phyloP scores from a whole-genome alignment of 2,329 filamentous ascomycete species.

The Pseudonectria foliicola region DNA sequence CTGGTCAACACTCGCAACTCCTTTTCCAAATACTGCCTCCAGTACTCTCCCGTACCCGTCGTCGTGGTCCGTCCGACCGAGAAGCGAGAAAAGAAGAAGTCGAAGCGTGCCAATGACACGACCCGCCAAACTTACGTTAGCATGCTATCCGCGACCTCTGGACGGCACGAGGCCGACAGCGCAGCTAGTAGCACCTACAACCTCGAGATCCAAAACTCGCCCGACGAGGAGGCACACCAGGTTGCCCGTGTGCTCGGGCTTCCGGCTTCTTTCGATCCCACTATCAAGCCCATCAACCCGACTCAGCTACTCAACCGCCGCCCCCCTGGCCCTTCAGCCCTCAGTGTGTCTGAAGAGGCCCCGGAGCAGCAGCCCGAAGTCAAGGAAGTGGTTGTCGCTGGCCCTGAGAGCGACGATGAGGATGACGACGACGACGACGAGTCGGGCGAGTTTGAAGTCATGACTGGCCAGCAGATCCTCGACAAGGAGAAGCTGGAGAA shows the following conservation, averaged over 20 bases:
- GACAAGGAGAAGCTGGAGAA: slow-evolving; percentile 37
- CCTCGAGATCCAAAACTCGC: slow-evolving; percentile 46
- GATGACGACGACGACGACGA: slow-evolving; percentile 34
- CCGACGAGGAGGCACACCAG: slow-evolving; percentile 57
- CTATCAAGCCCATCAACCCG: slow-evolving; percentile 48
- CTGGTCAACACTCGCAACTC: slow-evolving; percentile 71
- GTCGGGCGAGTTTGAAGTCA: slow-evolving; percentile 38
- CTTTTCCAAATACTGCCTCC: slow-evolving; percentile 89
- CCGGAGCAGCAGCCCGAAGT: slow-evolving; percentile 14
- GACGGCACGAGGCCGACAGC: slow-evolving; percentile 52
- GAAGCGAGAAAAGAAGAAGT: slow-evolving; percentile 84
- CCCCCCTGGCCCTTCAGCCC: slow-evolving; percentile 11
- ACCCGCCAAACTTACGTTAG: slow-evolving; percentile 67
- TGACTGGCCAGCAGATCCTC: slow-evolving; percentile 36
- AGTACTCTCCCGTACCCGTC: slow-evolving; percentile 87
- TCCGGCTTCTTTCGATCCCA: slow-evolving; percentile 56
- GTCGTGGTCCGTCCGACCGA: slow-evolving; percentile 84
- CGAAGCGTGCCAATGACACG: slow-evolving; percentile 73
- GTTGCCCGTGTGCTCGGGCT: slow-evolving; percentile 57
- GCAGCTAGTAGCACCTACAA: slow-evolving; percentile 46
- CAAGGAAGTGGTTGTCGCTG: slow-evolving; percentile 26
- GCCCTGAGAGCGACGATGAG: slow-evolving; percentile 33
- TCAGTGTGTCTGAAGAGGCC: slow-evolving; percentile 6
- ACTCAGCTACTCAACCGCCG: slow-evolving; percentile 8
- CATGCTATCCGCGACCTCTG: slow-evolving; percentile 60